Base-by-base conservation (phyloP, 768 basidiomycete genomes). In the Hydnum rufescens region DNA sequence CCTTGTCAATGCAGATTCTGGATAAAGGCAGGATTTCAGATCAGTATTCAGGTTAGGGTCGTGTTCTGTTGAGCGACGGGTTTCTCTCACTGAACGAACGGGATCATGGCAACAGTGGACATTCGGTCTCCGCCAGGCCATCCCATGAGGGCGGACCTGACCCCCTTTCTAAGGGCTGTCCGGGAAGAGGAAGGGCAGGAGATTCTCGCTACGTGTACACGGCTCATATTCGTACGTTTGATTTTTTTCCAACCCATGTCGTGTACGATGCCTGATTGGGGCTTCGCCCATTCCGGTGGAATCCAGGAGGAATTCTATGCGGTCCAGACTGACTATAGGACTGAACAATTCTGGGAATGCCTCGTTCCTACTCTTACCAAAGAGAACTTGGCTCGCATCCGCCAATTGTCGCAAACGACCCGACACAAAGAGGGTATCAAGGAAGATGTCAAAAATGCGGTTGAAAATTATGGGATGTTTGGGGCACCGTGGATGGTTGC, bases 101-200 rank as follows among this genome's bases (percentile, higher is more conserved):
- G 19, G 34, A 39, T 39, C 19, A 39, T 39, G 36, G 22, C 36
- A 13, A 39, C 36, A 50, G 49, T 50, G 29, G 49, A 50, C 28
- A 32, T 32, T 26, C 49, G 49, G 30, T 32, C 49, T 30, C 49
- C 49, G 6, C 49, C 49, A 16, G 49, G 49, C 26, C 49, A 50
- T 32, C 49, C 49, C 25, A 13, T 6, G 16, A 50, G 6, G 32
- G 18, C 49, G 32, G 26, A 50, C 32, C 6, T 30, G 30, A 50
- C 32, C 6, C 49, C 28, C 26, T 32, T 50, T 16, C 16, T 50
- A 18, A 8, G 49, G 26, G 49, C 32, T 6, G 30, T 50, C 18
- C 6, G 32, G 16, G 26, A 25, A 8, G 49, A 50, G 32, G 28
- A 50, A 50, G 16, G 6, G 18, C 23, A 29, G 16, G 32, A 50